phyloP scores from a whole-genome alignment of 2,329 filamentous ascomycete species.

The Aspergillus aculeatus region DNA sequence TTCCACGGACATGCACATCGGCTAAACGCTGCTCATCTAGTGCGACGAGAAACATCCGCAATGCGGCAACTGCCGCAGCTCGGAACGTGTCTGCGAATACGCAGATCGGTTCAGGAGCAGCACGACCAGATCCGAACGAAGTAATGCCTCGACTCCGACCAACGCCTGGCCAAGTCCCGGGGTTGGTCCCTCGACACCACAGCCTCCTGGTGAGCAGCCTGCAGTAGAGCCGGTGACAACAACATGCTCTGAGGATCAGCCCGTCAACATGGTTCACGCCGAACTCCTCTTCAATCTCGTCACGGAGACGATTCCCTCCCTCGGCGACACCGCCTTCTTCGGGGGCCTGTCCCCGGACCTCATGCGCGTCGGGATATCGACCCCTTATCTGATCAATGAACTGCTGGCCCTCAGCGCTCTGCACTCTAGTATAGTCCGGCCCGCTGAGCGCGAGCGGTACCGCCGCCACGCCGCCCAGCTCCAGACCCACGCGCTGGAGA shows the following conservation, averaged over 20 bases:
- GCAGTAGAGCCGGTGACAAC: neutral
- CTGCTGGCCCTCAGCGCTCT: conserved; percentile 49
- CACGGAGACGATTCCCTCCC: conserved; percentile 10
- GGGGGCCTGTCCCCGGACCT: conserved; percentile 5
- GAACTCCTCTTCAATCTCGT: conserved; percentile 30
- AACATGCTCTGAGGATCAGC: conserved; percentile 8
- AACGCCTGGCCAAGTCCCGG: neutral
- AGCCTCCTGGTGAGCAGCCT: neutral
- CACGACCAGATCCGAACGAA: neutral
- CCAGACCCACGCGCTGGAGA: conserved; percentile 23
- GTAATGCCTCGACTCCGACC: neutral
- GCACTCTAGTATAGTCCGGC: conserved; percentile 39
- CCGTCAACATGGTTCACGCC: conserved; percentile 32
- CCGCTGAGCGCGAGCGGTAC: conserved; percentile 36
- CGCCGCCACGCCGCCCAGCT: conserved; percentile 39
- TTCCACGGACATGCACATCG: neutral
- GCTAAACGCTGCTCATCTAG: conserved; percentile 16
- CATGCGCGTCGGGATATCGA: conserved; percentile 8
- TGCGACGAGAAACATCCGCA: conserved; percentile 35
- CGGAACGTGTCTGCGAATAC: conserved; percentile 23
- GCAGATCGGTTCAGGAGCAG: neutral
- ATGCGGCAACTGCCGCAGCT: conserved; percentile 34
- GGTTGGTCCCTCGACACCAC: neutral
- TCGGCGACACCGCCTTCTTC: neutral
- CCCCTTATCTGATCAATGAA: conserved; percentile 50